Percentiles rank a stretch among this genome's conserved stretches.
Conservation (phyloP, 176 grass and related monocot genomes). For the Oryza australiensis region DNA sequence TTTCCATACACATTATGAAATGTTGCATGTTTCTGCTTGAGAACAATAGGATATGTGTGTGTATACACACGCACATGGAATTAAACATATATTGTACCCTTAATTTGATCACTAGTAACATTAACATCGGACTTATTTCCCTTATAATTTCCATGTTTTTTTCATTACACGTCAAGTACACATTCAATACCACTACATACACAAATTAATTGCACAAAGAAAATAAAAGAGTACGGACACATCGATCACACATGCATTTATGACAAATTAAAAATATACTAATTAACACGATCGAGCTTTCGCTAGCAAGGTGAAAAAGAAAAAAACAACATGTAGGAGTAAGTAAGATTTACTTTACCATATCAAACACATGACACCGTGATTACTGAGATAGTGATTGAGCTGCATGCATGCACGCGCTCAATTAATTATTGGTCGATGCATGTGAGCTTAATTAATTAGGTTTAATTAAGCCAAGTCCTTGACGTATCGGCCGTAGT, state of each 20-base stretch:
- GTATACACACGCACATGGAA: no score
- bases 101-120: no score
- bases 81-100: no score
- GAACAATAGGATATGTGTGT: no score
- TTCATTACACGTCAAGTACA: neutral
- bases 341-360: no score
- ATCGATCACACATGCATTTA: neutral
- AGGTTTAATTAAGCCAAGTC: neutral
- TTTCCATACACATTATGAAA: no score
- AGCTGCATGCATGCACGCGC: neutral
- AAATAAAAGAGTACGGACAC: no score
- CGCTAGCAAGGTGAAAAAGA: neutral
- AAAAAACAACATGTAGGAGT: neutral
- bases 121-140: no score
- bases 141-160: neutral
- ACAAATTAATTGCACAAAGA: neutral
- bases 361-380: neutral
- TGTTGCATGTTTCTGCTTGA: no score
- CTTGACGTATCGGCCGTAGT: slow-evolving; percentile 8
- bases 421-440: neutral
- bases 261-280: neutral
- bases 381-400: neutral
- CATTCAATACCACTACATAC: neutral
- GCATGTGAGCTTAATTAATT: no score
- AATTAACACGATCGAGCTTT: no score